These are phyloP conservation scores for Alloteropsis semialata DNA, from an alignment of 176 grass and related monocot species.

Conservation along the genomic window DNA sequence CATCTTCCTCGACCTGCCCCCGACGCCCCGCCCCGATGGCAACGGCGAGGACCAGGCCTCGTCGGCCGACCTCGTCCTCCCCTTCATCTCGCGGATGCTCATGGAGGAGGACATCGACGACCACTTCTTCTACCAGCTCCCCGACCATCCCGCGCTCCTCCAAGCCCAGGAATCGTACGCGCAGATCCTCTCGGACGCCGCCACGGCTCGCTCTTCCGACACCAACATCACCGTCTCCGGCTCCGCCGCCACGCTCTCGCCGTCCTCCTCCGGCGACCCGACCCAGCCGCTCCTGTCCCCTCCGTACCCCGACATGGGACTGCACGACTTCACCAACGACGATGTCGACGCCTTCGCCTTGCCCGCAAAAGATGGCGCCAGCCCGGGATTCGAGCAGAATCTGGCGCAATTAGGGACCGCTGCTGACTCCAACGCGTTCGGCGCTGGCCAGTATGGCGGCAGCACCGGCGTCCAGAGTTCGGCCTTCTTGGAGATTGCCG, in stretches of 20 bases:
- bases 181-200: conserved; percentile 38
- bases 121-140: conserved; percentile 49
- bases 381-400: neutral
- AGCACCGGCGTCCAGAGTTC: neutral
- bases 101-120: conserved; percentile 75
- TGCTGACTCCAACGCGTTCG: too few species aligned
- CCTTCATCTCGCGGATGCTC: conserved; percentile 64
- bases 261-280: neutral
- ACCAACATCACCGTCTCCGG: neutral
- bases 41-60: conserved; percentile 12
- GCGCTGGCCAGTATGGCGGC: too few species aligned
- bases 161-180: conserved; percentile 45
- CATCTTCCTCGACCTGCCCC: conserved; percentile 44
- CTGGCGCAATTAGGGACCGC: neutral
- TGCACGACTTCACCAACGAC: neutral
- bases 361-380: neutral
- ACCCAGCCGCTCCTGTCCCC: conserved; percentile 21
- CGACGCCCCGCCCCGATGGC: conserved; percentile 19
- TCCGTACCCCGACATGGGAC: neutral
- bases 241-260: neutral
- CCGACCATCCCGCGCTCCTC: conserved; percentile 45
- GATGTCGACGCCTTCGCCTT: neutral
- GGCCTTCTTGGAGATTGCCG: neutral
- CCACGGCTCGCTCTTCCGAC: neutral
- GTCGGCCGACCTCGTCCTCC: conserved; percentile 56